Evolutionary conservation across 805 yeast genomes (phyloP).

Genomic region (Starmerella ratchasimensis): DNA sequence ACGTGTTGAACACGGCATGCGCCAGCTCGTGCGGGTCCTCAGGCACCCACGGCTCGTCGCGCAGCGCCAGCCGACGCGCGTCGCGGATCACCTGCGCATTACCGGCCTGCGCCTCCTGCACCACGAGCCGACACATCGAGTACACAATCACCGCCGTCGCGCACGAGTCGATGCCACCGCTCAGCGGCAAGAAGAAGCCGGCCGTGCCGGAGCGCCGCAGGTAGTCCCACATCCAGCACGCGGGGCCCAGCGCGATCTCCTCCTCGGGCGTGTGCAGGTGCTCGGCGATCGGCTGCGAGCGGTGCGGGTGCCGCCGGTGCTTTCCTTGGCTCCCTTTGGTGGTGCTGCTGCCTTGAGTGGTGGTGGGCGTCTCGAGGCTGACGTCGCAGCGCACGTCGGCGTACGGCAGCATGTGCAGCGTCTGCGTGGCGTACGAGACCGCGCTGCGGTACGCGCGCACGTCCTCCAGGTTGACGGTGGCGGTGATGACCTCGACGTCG

Average conservation of each 20-base stretch:
- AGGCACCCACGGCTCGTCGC: constrained; percentile 49
- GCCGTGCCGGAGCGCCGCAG: constrained; percentile 79
- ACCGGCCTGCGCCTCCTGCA: constrained; percentile 51
- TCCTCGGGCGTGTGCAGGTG: constrained; percentile 78
- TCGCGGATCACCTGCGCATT: constrained; percentile 56
- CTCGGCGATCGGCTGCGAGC: constrained; percentile 25
- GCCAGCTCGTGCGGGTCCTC: constrained; percentile 63
- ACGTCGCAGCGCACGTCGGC: constrained; percentile 14
- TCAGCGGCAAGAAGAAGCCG: constrained; percentile 83
- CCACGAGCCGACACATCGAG: constrained; percentile 84
- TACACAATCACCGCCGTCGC: constrained; percentile 92
- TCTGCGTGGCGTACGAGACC: constrained; percentile 61
- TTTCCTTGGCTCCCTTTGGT: constrained; percentile 1
- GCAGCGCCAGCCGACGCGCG: constrained; percentile 52
- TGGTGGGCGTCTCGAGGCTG: constrained; percentile 5
- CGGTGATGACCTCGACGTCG: constrained; percentile 92
- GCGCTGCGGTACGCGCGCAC: constrained; percentile 71
- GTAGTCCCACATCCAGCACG: constrained; percentile 99
- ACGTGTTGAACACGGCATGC: constrained; percentile 63
- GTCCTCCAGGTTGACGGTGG: constrained; percentile 85
- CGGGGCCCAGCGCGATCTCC: constrained; percentile 96
- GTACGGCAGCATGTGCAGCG: constrained; percentile 21
- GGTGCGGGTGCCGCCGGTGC: constrained; percentile 5
- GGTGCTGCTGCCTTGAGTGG: neutral
- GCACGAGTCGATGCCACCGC: constrained; percentile 97